phyloP scores from a whole-genome alignment of 768 basidiomycete species.

The Termitomyces titanicus region DNA sequence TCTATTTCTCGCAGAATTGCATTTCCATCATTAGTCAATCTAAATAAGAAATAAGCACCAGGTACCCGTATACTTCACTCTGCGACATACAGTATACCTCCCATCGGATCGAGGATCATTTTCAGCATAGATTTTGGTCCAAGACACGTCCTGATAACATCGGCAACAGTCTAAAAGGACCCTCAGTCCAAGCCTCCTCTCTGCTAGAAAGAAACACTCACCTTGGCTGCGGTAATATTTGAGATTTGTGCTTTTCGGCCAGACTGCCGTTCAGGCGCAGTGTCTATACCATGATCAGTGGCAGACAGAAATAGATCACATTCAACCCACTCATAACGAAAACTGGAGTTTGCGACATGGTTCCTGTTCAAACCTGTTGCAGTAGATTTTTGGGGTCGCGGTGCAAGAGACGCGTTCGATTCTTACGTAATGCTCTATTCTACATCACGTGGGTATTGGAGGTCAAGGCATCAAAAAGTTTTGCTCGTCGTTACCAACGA shows the following conservation, averaged over 20 bases:
- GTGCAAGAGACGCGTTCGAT: slow-evolving; percentile 5
- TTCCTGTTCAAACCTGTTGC: not conserved
- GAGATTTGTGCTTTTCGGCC: slow-evolving; percentile 95
- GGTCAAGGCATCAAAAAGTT: slow-evolving; percentile 6
- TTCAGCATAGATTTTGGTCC: slow-evolving; percentile 99
- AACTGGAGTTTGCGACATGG: slow-evolving; percentile 68
- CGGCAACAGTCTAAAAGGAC: slow-evolving; percentile 78
- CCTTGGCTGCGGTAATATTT: slow-evolving; percentile 97
- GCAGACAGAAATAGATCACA: fast-evolving
- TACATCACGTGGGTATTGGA: slow-evolving; percentile 1
- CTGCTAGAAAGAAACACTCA: slow-evolving; percentile 27
- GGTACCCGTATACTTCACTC: not conserved
- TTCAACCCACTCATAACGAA: slow-evolving; percentile 73
- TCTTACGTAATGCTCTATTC: slow-evolving; percentile 3
- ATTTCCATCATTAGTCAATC: slow-evolving; percentile 98
- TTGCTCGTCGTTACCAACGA: slow-evolving; percentile 11
- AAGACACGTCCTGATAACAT: slow-evolving; percentile 96
- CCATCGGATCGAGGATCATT: slow-evolving; percentile 99
- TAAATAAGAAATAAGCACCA: slow-evolving; percentile 24
- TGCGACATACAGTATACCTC: slow-evolving; percentile 82
- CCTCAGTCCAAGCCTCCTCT: not conserved
- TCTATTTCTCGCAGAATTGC: slow-evolving; percentile 98
- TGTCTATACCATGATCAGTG: slow-evolving; percentile 49
- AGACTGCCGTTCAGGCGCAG: slow-evolving; percentile 90
- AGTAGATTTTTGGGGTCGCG: slow-evolving; percentile 4